Conservation (phyloP, 2,329 filamentous ascomycete species). For the Aspergillus alliaceus region DNA sequence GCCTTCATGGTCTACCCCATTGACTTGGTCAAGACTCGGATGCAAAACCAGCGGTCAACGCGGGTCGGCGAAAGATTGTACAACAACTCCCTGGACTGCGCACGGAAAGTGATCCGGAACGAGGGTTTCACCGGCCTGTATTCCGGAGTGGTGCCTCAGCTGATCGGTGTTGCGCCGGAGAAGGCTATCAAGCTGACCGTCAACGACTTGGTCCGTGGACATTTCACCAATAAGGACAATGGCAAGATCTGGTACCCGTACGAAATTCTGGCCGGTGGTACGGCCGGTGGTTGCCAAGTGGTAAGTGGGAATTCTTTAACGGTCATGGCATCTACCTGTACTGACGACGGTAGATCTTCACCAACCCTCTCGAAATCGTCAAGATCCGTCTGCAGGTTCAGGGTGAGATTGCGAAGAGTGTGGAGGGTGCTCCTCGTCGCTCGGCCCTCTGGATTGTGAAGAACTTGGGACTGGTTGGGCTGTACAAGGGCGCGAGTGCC, state of each 20-base stretch:
- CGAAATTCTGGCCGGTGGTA: conserved; percentile 85
- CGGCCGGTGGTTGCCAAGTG: conserved; percentile 92
- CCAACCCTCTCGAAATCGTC: conserved; percentile 97
- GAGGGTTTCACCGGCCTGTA: conserved; percentile 89
- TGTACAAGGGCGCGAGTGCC: conserved; percentile 95
- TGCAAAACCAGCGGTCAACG: conserved; percentile 91
- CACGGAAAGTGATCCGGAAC: conserved; percentile 87
- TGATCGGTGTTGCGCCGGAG: conserved; percentile 97
- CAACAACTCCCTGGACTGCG: conserved; percentile 96
- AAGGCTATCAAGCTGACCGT: conserved; percentile 99
- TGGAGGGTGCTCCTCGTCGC: conserved; percentile 78
- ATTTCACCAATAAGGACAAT: conserved; percentile 71
- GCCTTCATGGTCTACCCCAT: conserved; percentile 99
- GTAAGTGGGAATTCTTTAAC: conserved; percentile 56
- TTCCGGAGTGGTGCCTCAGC: conserved; percentile 89
- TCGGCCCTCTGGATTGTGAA: conserved; percentile 97
- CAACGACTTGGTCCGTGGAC: conserved; percentile 83
- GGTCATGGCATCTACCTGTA: conserved; percentile 8
- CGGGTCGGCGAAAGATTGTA: conserved; percentile 85
- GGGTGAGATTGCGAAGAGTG: conserved; percentile 87
- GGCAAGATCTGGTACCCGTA: conserved; percentile 68
- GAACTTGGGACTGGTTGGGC: conserved; percentile 87
- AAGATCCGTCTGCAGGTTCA: conserved; percentile 98
- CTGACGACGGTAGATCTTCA: conserved; percentile 71
- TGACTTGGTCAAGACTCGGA: conserved; percentile 94